A percentile compares a stretch with the other conserved stretches of the same genome.
These are phyloP conservation scores for Amanita exitialis DNA, from an alignment of 768 basidiomycete species.

Conservation along the genomic window DNA sequence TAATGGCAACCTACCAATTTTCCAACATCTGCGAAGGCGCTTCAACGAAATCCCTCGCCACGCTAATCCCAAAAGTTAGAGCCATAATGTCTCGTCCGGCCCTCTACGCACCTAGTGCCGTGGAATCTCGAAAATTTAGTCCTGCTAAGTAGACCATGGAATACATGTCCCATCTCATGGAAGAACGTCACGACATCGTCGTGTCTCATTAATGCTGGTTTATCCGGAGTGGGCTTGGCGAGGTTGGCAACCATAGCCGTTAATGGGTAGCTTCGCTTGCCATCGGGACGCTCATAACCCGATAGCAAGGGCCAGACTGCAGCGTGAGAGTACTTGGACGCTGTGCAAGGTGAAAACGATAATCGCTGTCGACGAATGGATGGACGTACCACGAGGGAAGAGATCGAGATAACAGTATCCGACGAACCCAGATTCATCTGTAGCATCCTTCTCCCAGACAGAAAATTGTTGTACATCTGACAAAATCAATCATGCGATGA, in stretches of 20 bases:
- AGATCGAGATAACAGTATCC: conserved; percentile 87
- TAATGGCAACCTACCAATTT: conserved; percentile 49
- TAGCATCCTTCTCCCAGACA: conserved; percentile 76
- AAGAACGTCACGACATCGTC: conserved; percentile 87
- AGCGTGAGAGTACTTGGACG: conserved; percentile 76
- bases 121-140: conserved; percentile 75
- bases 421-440: conserved; percentile 60
- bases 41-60: conserved; percentile 79
- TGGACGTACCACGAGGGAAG: conserved; percentile 60
- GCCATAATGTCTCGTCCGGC: not conserved
- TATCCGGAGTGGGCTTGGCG: conserved; percentile 72
- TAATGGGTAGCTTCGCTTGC: conserved; percentile 61
- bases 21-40: conserved; percentile 91
- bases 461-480: conserved; percentile 75
- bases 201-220: conserved; percentile 80
- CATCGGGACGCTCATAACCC: conserved; percentile 48
- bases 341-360: conserved; percentile 21
- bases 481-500: not conserved
- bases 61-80: conserved; percentile 19
- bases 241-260: conserved; percentile 88
- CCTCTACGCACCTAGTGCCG: conserved; percentile 46
- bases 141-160: conserved; percentile 58
- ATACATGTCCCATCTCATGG: conserved; percentile 81
- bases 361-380: not conserved
- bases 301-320: conserved; percentile 74